A percentile compares a stretch with the other conserved stretches of the same genome.
These are phyloP conservation scores for Monosporascus cannonballus DNA, from an alignment of 2,329 filamentous ascomycete species.

Conservation along the genomic window DNA sequence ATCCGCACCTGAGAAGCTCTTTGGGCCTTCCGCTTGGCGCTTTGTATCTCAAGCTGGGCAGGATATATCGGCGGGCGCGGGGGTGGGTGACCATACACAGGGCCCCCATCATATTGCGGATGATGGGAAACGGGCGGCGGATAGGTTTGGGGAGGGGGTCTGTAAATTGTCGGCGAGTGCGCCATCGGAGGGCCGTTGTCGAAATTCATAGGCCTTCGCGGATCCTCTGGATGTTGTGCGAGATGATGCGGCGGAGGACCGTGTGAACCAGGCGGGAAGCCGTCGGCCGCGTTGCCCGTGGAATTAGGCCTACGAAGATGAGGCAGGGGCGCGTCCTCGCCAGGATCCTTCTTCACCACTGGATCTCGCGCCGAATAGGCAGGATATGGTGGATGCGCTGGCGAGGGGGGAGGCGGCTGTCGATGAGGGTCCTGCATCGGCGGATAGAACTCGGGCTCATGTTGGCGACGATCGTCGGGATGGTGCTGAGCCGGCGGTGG, in stretches of 20 bases:
- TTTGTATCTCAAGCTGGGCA: slow-evolving; percentile 27
- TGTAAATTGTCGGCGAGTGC: slow-evolving; percentile 32
- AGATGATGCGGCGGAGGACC: slow-evolving; percentile 27
- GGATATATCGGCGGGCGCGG: slow-evolving; percentile 29
- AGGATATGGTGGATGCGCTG: slow-evolving; percentile 38
- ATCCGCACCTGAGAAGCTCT: slow-evolving; percentile 54
- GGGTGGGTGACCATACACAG: slow-evolving; percentile 31
- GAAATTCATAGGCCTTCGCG: slow-evolving; percentile 47
- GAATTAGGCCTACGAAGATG: slow-evolving; percentile 47
- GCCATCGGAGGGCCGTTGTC: slow-evolving; percentile 41
- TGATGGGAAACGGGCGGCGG: slow-evolving; percentile 23
- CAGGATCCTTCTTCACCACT: slow-evolving; percentile 50
- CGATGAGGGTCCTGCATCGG: slow-evolving; percentile 49
- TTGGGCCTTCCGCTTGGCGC: slow-evolving; percentile 56
- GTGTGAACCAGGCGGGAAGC: slow-evolving; percentile 29
- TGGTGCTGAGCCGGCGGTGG: slow-evolving; percentile 37
- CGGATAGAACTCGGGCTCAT: slow-evolving; percentile 50
- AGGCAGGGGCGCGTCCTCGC: slow-evolving; percentile 37
- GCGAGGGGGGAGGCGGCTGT: slow-evolving; percentile 36
- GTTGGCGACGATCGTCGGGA: slow-evolving; percentile 49
- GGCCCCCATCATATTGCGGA: slow-evolving; percentile 25
- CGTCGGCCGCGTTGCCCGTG: slow-evolving; percentile 35
- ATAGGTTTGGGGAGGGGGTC: slow-evolving; percentile 19
- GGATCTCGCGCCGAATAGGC: slow-evolving; percentile 43
- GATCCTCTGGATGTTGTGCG: slow-evolving; percentile 37